Base-by-base conservation (phyloP, 441 rosid species). In the Biscutella auriculata region DNA sequence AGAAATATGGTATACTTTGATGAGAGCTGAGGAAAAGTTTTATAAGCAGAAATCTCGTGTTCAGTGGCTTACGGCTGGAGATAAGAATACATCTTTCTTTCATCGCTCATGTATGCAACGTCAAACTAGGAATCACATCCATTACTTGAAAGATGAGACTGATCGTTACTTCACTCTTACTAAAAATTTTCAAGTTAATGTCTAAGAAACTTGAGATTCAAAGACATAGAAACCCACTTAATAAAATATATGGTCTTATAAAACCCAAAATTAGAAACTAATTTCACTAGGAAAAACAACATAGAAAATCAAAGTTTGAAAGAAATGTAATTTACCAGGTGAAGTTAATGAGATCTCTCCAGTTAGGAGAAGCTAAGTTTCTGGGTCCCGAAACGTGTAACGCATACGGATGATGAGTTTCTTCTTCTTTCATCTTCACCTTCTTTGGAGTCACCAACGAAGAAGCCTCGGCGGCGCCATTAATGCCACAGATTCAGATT, bases 381-480 rank as follows among this genome's bases (percentile, higher is more conserved):
- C 95, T 82, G 29, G 96, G 97, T 3, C 96, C 96, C 2, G 93
- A 83, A 4, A 88, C 90, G 28, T 85, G 88, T 72, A 88, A 91
- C 26, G 92, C 87, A 39, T 85, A 85, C 2, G 93, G 96, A 57
- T 85, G 95, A 42, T 80, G 76, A 30, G 63, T 69, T 14, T 71
- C 77, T 8, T 72, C 73, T 39, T 45, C 56, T 12, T 45, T 63
- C 54, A 53, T 17, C 26, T 49, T 49, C 39, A 11, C 66, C 42
- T 42, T 50, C 62, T 33, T 69, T 35, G 50, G 60, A 65, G 33
- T 57, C 53, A 4, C 33, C 57, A 57, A 43, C 12, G 53, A 41
- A 42, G 67, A 35, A 53, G 33, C 32, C 9, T 42, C 53, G 8
- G 58, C 29, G 11, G 56, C 41, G 32, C 52, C 59, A 65, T 49